A percentile compares a stretch with the other conserved stretches of the same genome.
Evolutionary conservation across 2,329 filamentous ascomycete genomes (phyloP).

Genomic region (Teratosphaeria epicoccoides): DNA sequence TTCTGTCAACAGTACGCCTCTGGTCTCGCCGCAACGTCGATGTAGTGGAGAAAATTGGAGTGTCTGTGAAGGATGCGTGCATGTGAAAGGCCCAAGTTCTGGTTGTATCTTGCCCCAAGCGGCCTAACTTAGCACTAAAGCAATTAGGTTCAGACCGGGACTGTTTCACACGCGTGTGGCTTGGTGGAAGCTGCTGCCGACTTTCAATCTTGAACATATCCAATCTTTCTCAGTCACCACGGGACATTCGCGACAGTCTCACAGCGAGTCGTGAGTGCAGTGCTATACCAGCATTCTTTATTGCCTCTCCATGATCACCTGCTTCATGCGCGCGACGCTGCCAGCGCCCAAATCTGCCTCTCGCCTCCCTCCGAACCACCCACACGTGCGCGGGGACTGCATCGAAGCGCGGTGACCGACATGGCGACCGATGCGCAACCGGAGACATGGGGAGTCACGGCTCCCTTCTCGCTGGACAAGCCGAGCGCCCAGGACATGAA

Average conservation of each 20-base stretch:
- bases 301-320: background rate
- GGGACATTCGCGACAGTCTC: background rate
- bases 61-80: no score
- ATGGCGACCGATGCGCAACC: slow-evolving; percentile 5
- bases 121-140: background rate
- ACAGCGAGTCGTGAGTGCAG: background rate
- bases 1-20: no score
- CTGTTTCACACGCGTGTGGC: background rate
- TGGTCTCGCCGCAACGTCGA: no score
- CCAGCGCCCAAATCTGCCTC: background rate
- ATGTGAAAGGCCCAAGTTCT: background rate
- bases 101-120: background rate
- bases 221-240: background rate
- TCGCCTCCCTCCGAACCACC: background rate
- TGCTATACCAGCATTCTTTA: background rate
- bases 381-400: background rate
- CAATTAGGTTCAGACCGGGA: background rate
- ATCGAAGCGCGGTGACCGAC: background rate
- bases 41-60: no score
- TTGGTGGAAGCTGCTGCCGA: background rate
- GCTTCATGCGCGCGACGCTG: background rate
- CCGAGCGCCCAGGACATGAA: slow-evolving; percentile 69
- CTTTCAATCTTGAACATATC: background rate
- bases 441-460: slow-evolving; percentile 6
- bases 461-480: slow-evolving; percentile 62